Conservation (phyloP, 2,329 filamentous ascomycete genomes). For the Penicillium brasilianum region DNA sequence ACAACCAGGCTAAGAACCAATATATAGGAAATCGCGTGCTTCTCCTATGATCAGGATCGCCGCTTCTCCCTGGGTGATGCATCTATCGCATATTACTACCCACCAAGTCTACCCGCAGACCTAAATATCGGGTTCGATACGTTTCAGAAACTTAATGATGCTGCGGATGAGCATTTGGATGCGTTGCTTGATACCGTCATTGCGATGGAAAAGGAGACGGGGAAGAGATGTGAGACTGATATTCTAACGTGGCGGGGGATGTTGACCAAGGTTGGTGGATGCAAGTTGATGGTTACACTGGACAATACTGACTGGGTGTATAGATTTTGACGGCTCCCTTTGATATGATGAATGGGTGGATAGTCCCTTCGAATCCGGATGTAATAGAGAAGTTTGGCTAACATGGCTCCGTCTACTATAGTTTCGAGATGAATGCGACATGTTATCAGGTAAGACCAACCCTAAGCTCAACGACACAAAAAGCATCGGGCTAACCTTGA, state of each 20-base stretch:
- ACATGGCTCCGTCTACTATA: conserved; percentile 39
- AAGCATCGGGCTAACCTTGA: conserved; percentile 28
- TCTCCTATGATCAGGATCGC: conserved; percentile 89
- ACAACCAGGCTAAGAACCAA: conserved; percentile 11
- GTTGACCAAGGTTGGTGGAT: conserved; percentile 82
- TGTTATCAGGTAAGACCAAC: conserved; percentile 72
- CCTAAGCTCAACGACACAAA: neutral
- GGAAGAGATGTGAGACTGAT: conserved; percentile 72
- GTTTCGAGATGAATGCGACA: conserved; percentile 96
- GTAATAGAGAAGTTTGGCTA: conserved; percentile 14
- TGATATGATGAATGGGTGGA: conserved; percentile 77
- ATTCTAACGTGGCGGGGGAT: conserved; percentile 95
- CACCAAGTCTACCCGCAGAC: conserved; percentile 71
- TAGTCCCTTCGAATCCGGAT: conserved; percentile 14
- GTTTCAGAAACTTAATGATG: conserved; percentile 83
- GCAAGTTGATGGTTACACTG: neutral
- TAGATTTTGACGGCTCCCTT: conserved; percentile 87
- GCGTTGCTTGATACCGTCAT: conserved; percentile 78
- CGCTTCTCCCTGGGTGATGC: conserved; percentile 75
- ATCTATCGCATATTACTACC: conserved; percentile 87
- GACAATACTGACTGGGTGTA: neutral
- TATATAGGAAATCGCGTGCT: conserved; percentile 80
- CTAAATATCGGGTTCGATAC: conserved; percentile 79
- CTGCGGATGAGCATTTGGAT: conserved; percentile 84
- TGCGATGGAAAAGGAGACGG: conserved; percentile 71